These are phyloP conservation scores for Oligophagozyma castellii DNA, from an alignment of 1,139 yeast species.

Conservation along the genomic window DNA sequence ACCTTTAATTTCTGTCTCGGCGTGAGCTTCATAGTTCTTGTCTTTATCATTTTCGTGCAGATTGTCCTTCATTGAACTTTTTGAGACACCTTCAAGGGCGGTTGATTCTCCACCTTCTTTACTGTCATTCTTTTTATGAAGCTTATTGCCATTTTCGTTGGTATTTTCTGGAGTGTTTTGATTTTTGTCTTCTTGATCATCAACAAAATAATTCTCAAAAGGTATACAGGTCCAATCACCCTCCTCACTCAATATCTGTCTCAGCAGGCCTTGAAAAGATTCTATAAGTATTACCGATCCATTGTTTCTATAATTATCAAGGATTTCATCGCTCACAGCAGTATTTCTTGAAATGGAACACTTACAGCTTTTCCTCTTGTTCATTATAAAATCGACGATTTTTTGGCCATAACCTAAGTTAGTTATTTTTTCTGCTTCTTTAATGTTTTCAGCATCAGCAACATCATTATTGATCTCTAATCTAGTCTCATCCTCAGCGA, in stretches of 20 bases:
- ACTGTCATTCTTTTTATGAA: slow-evolving; percentile 10
- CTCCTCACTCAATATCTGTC: slow-evolving; percentile 21
- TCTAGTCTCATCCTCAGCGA: slow-evolving; percentile 20
- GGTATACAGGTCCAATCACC: slow-evolving; percentile 25
- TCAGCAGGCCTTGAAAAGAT: slow-evolving; percentile 15
- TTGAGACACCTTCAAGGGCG: not conserved
- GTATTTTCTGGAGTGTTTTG: slow-evolving; percentile 9
- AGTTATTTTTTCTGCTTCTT: not conserved
- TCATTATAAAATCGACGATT: slow-evolving; percentile 6
- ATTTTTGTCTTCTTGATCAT: slow-evolving; percentile 6
- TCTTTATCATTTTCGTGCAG: slow-evolving; percentile 4
- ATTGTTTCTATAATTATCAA: slow-evolving; percentile 19
- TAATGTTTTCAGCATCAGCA: slow-evolving; percentile 9
- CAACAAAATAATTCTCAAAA: slow-evolving; percentile 19
- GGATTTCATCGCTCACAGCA: slow-evolving; percentile 21
- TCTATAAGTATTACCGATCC: slow-evolving; percentile 20
- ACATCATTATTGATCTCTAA: slow-evolving; percentile 26
- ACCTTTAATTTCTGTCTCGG: slow-evolving; percentile 24
- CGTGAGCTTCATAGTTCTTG: slow-evolving; percentile 5
- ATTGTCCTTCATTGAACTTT: slow-evolving; percentile 5
- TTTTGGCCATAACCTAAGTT: too few relatives aligned
- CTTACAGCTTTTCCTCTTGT: slow-evolving; percentile 5
- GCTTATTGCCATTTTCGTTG: slow-evolving; percentile 14
- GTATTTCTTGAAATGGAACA: slow-evolving; percentile 17
- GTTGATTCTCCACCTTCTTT: slow-evolving; percentile 10